phyloP scores from a whole-genome alignment of 73 alveolate species.

The Symbiodinium natans region DNA sequence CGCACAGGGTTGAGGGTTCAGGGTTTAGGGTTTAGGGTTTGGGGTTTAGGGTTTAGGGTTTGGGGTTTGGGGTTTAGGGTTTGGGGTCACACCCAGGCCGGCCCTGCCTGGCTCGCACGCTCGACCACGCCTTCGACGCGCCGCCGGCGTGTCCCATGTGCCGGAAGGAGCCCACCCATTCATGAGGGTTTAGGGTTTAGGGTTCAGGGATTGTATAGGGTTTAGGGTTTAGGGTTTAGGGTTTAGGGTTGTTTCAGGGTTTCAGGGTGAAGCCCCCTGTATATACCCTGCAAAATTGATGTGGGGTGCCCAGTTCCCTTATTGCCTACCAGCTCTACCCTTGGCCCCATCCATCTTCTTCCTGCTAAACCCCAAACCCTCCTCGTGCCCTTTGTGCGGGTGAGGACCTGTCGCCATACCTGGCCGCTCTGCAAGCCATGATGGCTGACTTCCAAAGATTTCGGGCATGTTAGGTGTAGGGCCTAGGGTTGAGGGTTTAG shows the following conservation, averaged over 20 bases:
- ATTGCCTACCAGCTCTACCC: neutral
- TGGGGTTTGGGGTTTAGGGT: too few species aligned
- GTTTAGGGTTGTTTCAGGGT: neutral
- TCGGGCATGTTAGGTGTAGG: too few species aligned
- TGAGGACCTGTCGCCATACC: neutral
- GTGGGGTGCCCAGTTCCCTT: too few species aligned
- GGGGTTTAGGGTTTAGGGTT: too few species aligned
- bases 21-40: too few species aligned
- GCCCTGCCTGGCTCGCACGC: constrained; percentile 52
- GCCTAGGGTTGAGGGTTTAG: too few species aligned
- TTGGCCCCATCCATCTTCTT: neutral
- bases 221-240: too few species aligned
- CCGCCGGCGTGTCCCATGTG: constrained; percentile 92
- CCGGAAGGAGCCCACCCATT: neutral
- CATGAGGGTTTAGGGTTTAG: neutral
- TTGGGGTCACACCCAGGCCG: too few species aligned
- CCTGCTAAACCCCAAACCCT: neutral
- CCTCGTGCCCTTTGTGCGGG: neutral
- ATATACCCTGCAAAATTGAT: too few species aligned
- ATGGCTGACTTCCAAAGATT: neutral
- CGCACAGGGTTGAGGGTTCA: too few species aligned
- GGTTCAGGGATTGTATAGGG: neutral
- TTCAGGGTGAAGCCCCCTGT: too few species aligned
- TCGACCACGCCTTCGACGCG: constrained; percentile 91
- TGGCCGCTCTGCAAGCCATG: neutral